Evolutionary conservation across 805 yeast genomes (phyloP), one percentile per base, ranked within the genome.

Genomic region (Scheffersomyces stipitis): DNA sequence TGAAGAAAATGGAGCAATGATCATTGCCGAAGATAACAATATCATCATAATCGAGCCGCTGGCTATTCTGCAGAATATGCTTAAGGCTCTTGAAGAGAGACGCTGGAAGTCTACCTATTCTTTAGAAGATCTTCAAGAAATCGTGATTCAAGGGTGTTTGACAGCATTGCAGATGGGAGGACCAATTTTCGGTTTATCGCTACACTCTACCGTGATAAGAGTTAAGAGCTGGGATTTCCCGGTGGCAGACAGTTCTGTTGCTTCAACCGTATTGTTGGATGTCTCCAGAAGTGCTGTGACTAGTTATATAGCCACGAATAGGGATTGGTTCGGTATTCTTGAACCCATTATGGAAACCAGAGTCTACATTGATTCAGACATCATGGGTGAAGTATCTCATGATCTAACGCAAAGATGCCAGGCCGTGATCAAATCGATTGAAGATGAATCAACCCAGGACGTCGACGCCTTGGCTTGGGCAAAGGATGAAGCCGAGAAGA

Each of bases 331-430:
- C 53, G 73, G 81, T 1, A 58, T 90, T 1, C 66, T 91, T 58
- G 98, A 93, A 60, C 99, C 99, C 0, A 71, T 85, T 18, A 91
- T 93, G 97, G 70, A 75, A 24, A 81, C 89, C 4, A 69, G 69
- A 5, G 80, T 93, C 1, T 75, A 71, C 34, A 83, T 82, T 2
- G 73, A 73, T 36, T 83, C 88, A 20, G 83, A 76, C 38, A 86
- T 83, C 40, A 61, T 91, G 46, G 98, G 98, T 15, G 72, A 71
- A 24, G 93, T 93, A 1, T 75, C 87, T 27, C 95, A 87, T 48
- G 99, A 93, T 55, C 63, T 93, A 35, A 81, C 87, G 29, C 80
- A 86, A 20, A 74, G 82, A 10, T 74, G 98, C 42, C 80, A 82
- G 30, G 97, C 96, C 1, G 70, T 66, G 1, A 86, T 93, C 29